Evolutionary conservation across 1,284 basidiomycete genomes (phyloP).

Genomic region (Rhodotorula sp.): DNA sequence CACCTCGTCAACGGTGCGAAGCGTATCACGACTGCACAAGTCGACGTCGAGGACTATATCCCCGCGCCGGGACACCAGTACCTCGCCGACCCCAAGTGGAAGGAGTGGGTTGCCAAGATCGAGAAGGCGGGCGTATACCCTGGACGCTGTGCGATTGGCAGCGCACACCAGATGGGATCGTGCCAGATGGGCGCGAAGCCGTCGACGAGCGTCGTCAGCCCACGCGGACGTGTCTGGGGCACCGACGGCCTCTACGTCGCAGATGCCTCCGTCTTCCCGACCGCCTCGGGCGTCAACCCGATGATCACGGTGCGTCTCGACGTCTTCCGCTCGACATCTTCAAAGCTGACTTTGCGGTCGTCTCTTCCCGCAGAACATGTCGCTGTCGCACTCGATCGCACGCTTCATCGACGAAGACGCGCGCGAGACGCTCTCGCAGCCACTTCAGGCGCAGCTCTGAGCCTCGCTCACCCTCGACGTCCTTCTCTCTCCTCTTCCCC

Average conservation of each 20-base stretch:
- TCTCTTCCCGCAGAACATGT: constrained; percentile 25
- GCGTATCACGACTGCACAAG: constrained; percentile 50
- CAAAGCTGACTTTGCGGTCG: neutral
- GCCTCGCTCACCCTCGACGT: neutral
- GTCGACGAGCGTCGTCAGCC: constrained; percentile 49
- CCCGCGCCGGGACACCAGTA: constrained; percentile 34
- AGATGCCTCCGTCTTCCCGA: constrained; percentile 52
- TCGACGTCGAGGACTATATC: constrained; percentile 45
- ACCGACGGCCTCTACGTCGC: constrained; percentile 53
- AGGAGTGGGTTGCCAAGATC: constrained; percentile 42
- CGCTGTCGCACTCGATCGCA: constrained; percentile 31
- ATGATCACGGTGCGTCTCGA: constrained; percentile 49
- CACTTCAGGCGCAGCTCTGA: constrained; percentile 16
- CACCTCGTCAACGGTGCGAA: constrained; percentile 52
- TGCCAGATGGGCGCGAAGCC: constrained; percentile 49
- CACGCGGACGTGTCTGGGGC: constrained; percentile 52
- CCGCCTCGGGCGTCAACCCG: constrained; percentile 54
- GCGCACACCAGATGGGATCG: constrained; percentile 53
- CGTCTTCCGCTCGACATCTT: no score
- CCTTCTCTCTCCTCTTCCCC: no score
- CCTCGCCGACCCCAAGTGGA: constrained; percentile 44
- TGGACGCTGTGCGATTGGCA: constrained; percentile 32
- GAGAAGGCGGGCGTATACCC: constrained; percentile 30
- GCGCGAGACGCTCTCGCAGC: constrained; percentile 7
- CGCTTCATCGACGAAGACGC: constrained; percentile 31